These are phyloP conservation scores for Ascochyta pisi DNA, from an alignment of 2,329 filamentous ascomycete genomes.

Conservation along the genomic window DNA sequence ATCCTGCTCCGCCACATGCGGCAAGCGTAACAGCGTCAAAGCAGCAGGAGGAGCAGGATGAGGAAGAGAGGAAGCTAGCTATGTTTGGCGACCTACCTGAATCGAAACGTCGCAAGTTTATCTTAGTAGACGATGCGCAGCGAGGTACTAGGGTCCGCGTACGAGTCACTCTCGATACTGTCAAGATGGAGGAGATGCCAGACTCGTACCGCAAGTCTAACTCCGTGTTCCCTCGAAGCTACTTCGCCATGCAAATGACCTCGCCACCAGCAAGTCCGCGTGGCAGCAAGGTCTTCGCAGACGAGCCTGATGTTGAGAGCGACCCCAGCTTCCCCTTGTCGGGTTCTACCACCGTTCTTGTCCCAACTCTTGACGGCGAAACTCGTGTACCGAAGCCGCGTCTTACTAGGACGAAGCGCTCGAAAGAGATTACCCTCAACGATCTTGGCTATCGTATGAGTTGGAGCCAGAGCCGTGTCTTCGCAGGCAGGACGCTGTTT, in stretches of 20 bases:
- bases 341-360: constrained; percentile 57
- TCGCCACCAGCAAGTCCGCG: constrained; percentile 78
- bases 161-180: constrained; percentile 88
- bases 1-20: constrained; percentile 52
- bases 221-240: constrained; percentile 88
- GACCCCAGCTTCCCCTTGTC: constrained; percentile 53
- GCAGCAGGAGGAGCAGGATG: constrained; percentile 58
- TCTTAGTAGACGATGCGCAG: constrained; percentile 88
- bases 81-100: constrained; percentile 90
- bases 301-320: constrained; percentile 57
- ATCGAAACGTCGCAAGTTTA: constrained; percentile 93
- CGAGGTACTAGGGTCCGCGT: constrained; percentile 79
- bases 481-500: constrained; percentile 85
- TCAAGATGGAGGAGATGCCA: constrained; percentile 94
- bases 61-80: constrained; percentile 67
- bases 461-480: constrained; percentile 93
- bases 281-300: constrained; percentile 75
- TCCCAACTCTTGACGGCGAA: constrained; percentile 70
- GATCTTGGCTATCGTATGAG: constrained; percentile 95
- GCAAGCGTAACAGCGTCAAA: constrained; percentile 53
- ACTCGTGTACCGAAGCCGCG: constrained; percentile 77
- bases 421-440: constrained; percentile 88
- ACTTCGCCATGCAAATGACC: constrained; percentile 93
- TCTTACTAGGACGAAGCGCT: constrained; percentile 71
- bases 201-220: constrained; percentile 92